A percentile compares a stretch with the other conserved stretches of the same genome.
These are phyloP conservation scores for Papiliotrema flavescens DNA, from an alignment of 1,284 basidiomycete genomes.

Conservation along the genomic window DNA sequence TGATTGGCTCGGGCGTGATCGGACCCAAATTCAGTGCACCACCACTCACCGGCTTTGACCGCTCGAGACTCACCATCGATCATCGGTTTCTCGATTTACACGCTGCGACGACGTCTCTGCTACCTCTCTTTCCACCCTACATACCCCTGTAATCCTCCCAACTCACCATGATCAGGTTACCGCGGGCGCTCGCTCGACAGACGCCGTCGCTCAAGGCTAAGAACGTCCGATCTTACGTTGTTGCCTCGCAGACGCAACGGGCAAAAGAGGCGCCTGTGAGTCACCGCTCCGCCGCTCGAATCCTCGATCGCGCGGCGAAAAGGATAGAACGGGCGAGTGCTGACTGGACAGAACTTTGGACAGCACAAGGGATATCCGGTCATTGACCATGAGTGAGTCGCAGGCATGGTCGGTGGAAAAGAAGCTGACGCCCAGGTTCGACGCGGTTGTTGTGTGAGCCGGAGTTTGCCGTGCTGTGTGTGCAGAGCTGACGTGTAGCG, in stretches of 20 bases:
- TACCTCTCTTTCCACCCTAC: background rate
- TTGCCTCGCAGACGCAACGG: conserved; percentile 40
- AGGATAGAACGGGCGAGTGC: background rate
- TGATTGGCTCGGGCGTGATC: conserved; percentile 2
- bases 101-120: background rate
- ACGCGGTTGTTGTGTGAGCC: conserved; percentile 89
- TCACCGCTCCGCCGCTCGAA: conserved; percentile 2
- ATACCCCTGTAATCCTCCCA: background rate
- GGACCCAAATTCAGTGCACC: background rate
- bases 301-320: background rate
- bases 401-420: background rate
- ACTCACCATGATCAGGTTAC: conserved; percentile 27
- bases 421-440: conserved; percentile 61
- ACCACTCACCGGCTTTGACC: background rate
- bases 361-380: conserved; percentile 67
- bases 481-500: conserved; percentile 53
- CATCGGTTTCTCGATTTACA: background rate
- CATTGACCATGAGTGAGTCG: conserved; percentile 73
- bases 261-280: conserved; percentile 46
- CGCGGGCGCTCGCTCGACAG: conserved; percentile 20
- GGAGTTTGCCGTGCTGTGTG: too few relatives aligned
- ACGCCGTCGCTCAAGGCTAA: conserved; percentile 10
- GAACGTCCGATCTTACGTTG: conserved; percentile 33
- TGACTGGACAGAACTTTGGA: conserved; percentile 42
- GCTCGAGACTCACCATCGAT: background rate